Percentiles rank a stretch among this genome's conserved stretches.
Evolutionary conservation across 179 eudicot genomes (phyloP).

Genomic region (Gypsophila paniculata): DNA sequence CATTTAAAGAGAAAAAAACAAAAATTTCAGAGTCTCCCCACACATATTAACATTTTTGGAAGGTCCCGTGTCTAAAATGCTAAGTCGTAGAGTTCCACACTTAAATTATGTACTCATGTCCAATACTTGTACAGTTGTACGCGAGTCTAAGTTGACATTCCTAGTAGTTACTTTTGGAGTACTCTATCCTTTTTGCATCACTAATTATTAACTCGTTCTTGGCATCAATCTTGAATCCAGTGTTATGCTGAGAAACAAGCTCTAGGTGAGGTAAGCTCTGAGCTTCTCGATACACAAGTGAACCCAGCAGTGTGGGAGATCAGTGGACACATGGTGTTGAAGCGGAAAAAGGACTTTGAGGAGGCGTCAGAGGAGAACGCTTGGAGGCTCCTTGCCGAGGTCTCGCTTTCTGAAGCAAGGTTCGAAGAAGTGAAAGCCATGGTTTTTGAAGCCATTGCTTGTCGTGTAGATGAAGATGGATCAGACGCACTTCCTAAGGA

Average conservation of each 20-base stretch:
- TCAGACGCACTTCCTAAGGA: constrained; percentile 25
- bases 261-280: constrained; percentile 72
- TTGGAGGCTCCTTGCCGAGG: constrained; percentile 94
- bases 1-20: too few relatives aligned
- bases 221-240: constrained; percentile 30
- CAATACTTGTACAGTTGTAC: too few relatives aligned
- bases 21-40: too few relatives aligned
- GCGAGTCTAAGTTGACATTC: not conserved
- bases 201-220: not conserved
- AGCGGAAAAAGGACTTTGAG: constrained; percentile 75
- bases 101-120: too few relatives aligned
- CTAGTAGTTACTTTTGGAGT: not conserved
- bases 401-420: constrained; percentile 77
- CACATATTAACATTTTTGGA: too few relatives aligned
- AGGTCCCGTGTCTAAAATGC: too few relatives aligned
- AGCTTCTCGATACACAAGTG: constrained; percentile 86
- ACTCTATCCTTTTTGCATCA: not conserved
- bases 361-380: constrained; percentile 86
- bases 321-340: constrained; percentile 87
- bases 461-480: constrained; percentile 26
- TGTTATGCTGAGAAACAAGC: constrained; percentile 97
- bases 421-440: constrained; percentile 68
- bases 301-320: constrained; percentile 98
- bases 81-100: too few relatives aligned
- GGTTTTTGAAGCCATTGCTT: constrained; percentile 57